Base-by-base conservation (phyloP, 257 asterid species). In the Solanum bulbocastanum region DNA sequence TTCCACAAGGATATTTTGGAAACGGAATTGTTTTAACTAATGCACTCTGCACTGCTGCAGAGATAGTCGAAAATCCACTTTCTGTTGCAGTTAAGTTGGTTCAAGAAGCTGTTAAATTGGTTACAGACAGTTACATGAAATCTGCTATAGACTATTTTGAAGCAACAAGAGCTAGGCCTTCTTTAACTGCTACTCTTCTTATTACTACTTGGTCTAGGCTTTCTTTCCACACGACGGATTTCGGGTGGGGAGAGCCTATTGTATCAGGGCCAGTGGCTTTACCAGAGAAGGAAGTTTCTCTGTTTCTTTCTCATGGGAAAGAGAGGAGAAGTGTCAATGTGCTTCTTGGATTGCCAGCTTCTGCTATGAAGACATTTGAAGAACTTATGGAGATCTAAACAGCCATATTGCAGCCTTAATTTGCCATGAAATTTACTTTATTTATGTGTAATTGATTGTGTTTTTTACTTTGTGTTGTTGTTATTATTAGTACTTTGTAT, bases 231-330 rank as follows among this genome's bases (percentile, higher is more conserved):
- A 94, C 96, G 0, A 93, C 98, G 0, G 98, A 96, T 88, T 96
- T 96, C 42, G 98, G 99, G 8, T 96, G 98, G 99, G 98, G 99
- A 10, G 95, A 93, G 86, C 98, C 98, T 2, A 79, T 92, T 44
- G 32, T 91, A 33, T 92, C 98, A 3, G 98, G 99, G 25, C 98
- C 97, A 1, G 98, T 94, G 46, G 94, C 91, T 6, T 89, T 96
- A 79, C 98, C 98, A 0, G 98, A 95, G 90, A 96, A 93, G 91
- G 99, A 96, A 86, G 98, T 95, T 30, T 92, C 93, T 44, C 87
- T 95, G 84, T 96, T 96, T 68, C 97, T 95, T 22, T 95, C 98
- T 25, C 95, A 94, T 91, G 98, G 98, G 1, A 94, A 89, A 10
- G 95, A 93, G 87, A 94, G 94, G 93, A 96, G 90, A 87, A 93